Base-by-base conservation (phyloP, 495 filamentous ascomycete genomes). In the Lepraria neglecta region DNA sequence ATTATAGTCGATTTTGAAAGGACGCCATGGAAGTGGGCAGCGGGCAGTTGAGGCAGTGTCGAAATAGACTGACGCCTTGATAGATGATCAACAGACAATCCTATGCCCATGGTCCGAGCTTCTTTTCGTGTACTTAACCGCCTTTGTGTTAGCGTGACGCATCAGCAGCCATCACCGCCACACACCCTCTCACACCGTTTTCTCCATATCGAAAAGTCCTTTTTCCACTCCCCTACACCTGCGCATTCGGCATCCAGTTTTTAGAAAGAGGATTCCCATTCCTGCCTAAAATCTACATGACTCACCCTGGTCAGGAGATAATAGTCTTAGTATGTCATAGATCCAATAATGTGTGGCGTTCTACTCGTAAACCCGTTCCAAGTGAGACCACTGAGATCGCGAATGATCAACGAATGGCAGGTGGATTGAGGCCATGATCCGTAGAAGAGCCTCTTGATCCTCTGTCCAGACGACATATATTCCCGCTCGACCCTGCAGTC, bases 371-470 rank as follows among this genome's bases (percentile, higher is more conserved):
- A 40, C 17, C 19, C 19, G 27, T 40, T 40, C 12, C 3, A 21
- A 54, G n/a, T 60, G 56, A 51, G 38, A 38, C 53, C 28, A 50
- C 40, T 58, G 55, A 58, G 56, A 53, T 30, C 33, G 12, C 38
- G 61, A 43, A 66, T 66, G 64, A 66, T 62, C 59, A 62, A 59
- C 54, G 54, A 63, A 62, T 56, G 64, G 64, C 64, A 65, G 64
- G 53, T 65, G 64, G 50, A 21, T 43, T 27, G 28, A 42, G 43
- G 10, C 30, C 55, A 63, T 53, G 46, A 63, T 59, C 61, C 17
- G 35, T 38, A 28, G 33, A 30, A 17, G 24, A 11, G 17, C 24
- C 59, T 58, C 58, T 55, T 61, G 48, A 61, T 52, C 62, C 44
- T 45, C 40, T 56, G 14, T 10, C 48, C 60, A 56, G 46, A 56